A percentile compares a stretch with the other conserved stretches of the same genome.
These are phyloP conservation scores for Tetrapisispora phaffii DNA, from an alignment of 805 yeast genomes.

Conservation along the genomic window DNA sequence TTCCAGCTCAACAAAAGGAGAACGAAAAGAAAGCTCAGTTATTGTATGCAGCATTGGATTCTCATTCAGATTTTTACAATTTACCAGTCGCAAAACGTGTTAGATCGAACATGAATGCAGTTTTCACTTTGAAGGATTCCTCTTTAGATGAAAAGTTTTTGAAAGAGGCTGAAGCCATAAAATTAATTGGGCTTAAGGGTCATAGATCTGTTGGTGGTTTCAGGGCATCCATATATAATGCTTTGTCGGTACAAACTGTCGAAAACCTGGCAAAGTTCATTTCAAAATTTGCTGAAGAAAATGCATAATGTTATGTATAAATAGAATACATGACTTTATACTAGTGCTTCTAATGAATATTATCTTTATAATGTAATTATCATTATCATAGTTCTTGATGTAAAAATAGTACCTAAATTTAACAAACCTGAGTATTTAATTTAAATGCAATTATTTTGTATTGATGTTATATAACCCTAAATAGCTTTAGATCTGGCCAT, in stretches of 20 bases:
- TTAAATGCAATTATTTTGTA: not conserved
- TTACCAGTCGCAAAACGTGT: conserved; percentile 53
- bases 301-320: conserved; percentile 11
- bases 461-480: not conserved
- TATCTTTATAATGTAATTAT: not conserved
- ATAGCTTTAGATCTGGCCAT: conserved; percentile 31
- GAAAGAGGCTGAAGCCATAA: conserved; percentile 47
- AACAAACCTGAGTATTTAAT: too few species aligned
- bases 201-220: conserved; percentile 97
- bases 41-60: conserved; percentile 57
- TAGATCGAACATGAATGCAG: conserved; percentile 89
- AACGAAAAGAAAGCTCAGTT: conserved; percentile 53
- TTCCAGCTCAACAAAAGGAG: conserved; percentile 45
- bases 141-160: conserved; percentile 63
- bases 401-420: too few species aligned
- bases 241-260: conserved; percentile 57
- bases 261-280: conserved; percentile 48
- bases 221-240: conserved; percentile 87
- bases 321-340: not conserved
- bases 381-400: too few species aligned
- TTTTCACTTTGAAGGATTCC: conserved; percentile 62
- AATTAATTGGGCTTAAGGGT: conserved; percentile 78
- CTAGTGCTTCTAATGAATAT: not conserved
- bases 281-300: conserved; percentile 45
- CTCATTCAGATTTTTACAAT: conserved; percentile 52